Base-by-base conservation (phyloP, 495 filamentous ascomycete species). In the Apodospora peruviana region DNA sequence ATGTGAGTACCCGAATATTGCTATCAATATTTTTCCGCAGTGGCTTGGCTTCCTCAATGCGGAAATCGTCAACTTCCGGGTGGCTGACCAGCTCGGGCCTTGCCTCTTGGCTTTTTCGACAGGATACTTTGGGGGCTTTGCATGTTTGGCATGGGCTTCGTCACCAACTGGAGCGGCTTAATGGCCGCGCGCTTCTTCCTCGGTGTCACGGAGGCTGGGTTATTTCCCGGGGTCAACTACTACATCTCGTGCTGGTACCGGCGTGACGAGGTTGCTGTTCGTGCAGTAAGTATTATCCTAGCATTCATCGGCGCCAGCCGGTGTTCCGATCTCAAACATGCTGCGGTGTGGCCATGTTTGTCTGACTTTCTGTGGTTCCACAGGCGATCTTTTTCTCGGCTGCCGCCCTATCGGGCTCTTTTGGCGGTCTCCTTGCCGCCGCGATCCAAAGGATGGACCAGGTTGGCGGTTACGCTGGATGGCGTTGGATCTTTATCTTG, bases 361-460 rank as follows among this genome's bases (percentile, higher is more conserved):
- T 14, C 51, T 42, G 16, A 44, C 45, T 17, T 56, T 39, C 19
- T 5, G 21, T 23, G 3, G 20, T 41, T n/a, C 2, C 39, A 22
- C 39, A 56, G 57, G 89, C 88, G 18, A 84, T 94, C 43, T 95
- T 96, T 73, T 93, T 91, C 70, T 87, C 84, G 8, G 84, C 87
- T 0, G 88, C 88, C 1, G 85, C 88, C 9, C 62, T 91, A 0
- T 80, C 85, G 5, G 88, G 88, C 1, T 87, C 85, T 1, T 91
- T 91, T 49, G 88, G 88, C 64, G 87, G 87, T 1, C 73, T 90
- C 1, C 77, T 91, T 4, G 87, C 87, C 0, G 83, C 83, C 5
- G 86, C 82, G 2, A 89, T 89, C 51, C 73, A 72, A 24, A 67
- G 80, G 29, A 86, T 90, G 84, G 70, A 83, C 53, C 83, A 82